phyloP scores from a whole-genome alignment of 176 grass and related monocot genomes.

The Paspalum vaginatum region DNA sequence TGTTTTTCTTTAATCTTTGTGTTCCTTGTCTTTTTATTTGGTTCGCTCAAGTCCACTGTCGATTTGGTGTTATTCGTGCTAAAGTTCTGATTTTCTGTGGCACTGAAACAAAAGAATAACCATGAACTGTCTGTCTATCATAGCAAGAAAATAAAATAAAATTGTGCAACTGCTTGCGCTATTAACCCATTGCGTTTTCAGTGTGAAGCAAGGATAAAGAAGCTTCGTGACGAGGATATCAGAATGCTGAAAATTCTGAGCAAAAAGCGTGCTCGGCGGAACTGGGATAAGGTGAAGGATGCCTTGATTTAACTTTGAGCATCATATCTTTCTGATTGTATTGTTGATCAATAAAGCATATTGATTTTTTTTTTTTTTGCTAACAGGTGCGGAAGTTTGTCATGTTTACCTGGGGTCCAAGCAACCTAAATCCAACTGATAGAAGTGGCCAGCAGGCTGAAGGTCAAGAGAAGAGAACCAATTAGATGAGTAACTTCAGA shows the following conservation, averaged over 20 bases:
- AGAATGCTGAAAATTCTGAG: conserved; percentile 75
- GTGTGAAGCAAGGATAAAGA: conserved; percentile 85
- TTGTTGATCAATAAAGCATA: conserved; percentile 16
- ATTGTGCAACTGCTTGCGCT: neutral
- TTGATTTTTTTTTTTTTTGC: conserved; percentile 9
- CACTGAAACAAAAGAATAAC: conserved; percentile 23
- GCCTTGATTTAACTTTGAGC: conserved; percentile 6
- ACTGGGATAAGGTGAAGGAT: conserved; percentile 92
- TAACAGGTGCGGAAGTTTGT: conserved; percentile 88
- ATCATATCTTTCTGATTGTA: conserved; percentile 21
- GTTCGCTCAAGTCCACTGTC: neutral
- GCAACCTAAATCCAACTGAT: conserved; percentile 64
- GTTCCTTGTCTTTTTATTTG: neutral
- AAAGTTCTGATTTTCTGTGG: neutral
- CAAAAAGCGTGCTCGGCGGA: conserved; percentile 57
- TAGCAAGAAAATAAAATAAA: neutral
- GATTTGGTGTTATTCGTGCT: neutral
- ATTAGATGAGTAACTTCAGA: conserved; percentile 24
- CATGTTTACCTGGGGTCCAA: conserved; percentile 92
- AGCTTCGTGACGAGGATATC: conserved; percentile 67
- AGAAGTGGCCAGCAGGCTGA: conserved; percentile 55
- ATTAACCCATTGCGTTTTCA: conserved; percentile 34
- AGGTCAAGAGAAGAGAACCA: conserved; percentile 40
- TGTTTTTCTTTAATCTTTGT: conserved; percentile 24
- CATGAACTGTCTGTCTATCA: neutral